Conservation (phyloP, 768 basidiomycete genomes). For the Auriscalpium microsporum region DNA sequence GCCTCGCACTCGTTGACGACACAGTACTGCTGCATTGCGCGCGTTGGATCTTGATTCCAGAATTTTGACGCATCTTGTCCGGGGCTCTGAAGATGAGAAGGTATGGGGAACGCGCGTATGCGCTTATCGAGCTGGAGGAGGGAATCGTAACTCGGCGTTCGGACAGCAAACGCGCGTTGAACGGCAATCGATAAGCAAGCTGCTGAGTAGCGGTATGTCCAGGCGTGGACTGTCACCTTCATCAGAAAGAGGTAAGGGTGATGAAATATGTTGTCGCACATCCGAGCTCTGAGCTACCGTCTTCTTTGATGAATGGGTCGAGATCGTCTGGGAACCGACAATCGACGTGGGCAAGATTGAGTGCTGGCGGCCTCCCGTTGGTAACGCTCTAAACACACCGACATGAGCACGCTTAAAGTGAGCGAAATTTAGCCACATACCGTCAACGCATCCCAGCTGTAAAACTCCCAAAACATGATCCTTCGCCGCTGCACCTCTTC, state of each 20-base stretch:
- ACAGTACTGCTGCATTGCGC: constrained; percentile 40
- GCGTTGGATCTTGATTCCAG: constrained; percentile 32
- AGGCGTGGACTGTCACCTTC: constrained; percentile 20
- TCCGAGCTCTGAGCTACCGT: constrained; percentile 31
- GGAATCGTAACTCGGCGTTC: constrained; percentile 32
- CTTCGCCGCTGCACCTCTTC: constrained; percentile 40
- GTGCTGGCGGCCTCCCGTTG: constrained; percentile 41
- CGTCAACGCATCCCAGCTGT: constrained; percentile 16
- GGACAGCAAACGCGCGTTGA: constrained; percentile 33
- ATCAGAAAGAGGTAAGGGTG: background rate
- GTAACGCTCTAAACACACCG: constrained; percentile 32
- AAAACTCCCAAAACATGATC: constrained; percentile 46
- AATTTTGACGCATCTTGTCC: constrained; percentile 22
- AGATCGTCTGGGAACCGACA: constrained; percentile 44
- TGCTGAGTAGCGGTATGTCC: constrained; percentile 39
- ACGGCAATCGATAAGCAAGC: constrained; percentile 36
- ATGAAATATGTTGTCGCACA: constrained; percentile 34
- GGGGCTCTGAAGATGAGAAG: constrained; percentile 35
- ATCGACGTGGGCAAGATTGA: constrained; percentile 40
- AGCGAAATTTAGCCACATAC: constrained; percentile 22
- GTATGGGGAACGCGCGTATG: constrained; percentile 42
- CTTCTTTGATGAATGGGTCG: constrained; percentile 23
- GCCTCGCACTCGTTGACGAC: constrained; percentile 34
- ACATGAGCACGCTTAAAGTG: constrained; percentile 21
- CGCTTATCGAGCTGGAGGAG: constrained; percentile 42